These are phyloP conservation scores for Yarrowia osloensis DNA, from an alignment of 805 yeast species.

Conservation along the genomic window DNA sequence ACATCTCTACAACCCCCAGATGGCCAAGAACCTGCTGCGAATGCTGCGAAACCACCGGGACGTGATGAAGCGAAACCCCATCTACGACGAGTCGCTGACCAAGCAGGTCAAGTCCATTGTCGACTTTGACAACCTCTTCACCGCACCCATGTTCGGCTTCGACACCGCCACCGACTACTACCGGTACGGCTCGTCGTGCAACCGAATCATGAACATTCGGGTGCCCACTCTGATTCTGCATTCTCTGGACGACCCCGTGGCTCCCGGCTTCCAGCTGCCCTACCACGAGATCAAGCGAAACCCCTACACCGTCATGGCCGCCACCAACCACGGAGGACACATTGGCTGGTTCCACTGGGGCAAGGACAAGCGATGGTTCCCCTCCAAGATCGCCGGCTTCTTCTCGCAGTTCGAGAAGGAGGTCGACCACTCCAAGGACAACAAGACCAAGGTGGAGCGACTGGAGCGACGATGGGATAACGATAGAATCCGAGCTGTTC, in stretches of 20 bases:
- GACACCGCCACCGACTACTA: constrained; percentile 66
- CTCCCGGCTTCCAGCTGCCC: constrained; percentile 57
- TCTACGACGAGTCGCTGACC: constrained; percentile 41
- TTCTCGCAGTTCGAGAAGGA: constrained; percentile 44
- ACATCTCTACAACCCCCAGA: constrained; percentile 52
- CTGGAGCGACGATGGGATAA: constrained; percentile 33
- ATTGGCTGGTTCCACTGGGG: constrained; percentile 70
- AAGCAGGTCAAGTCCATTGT: constrained; percentile 40
- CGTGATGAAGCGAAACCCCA: constrained; percentile 42
- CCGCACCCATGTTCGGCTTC: constrained; percentile 68
- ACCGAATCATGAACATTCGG: constrained; percentile 52
- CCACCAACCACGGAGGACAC: constrained; percentile 77
- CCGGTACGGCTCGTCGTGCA: constrained; percentile 58
- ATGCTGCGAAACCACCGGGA: constrained; percentile 50
- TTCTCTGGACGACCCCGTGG: constrained; percentile 75
- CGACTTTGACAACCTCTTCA: constrained; percentile 66
- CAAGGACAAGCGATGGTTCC: constrained; percentile 65
- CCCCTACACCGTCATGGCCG: constrained; percentile 60
- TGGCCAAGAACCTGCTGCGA: constrained; percentile 52
- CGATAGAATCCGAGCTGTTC: constrained; percentile 31
- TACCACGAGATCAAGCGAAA: constrained; percentile 52
- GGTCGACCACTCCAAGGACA: constrained; percentile 36
- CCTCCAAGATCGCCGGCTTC: constrained; percentile 52
- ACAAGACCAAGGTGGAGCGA: constrained; percentile 32
- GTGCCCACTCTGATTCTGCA: constrained; percentile 67